phyloP scores from a whole-genome alignment of 2,329 filamentous ascomycete species.

The Colletotrichum sojae region DNA sequence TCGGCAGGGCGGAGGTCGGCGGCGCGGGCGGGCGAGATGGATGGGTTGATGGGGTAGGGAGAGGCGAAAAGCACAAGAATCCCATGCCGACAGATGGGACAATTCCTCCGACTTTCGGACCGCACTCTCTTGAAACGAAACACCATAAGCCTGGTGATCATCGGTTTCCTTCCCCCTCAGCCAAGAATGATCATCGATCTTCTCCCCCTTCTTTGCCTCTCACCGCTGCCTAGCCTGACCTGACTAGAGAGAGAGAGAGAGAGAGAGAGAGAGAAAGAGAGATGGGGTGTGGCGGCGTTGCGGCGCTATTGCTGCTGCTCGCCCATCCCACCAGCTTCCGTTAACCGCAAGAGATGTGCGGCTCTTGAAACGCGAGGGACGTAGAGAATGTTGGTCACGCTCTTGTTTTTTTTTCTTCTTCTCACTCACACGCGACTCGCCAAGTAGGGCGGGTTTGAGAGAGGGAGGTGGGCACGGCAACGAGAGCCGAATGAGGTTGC shows the following conservation, averaged over 20 bases:
- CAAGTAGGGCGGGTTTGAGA: background rate
- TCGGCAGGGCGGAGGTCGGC: no score
- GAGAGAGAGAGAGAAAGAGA: no score
- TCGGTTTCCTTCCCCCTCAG: background rate
- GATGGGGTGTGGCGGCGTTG: background rate
- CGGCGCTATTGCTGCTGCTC: background rate
- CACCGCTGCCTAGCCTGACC: background rate
- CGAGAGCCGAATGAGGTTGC: background rate
- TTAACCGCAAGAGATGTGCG: conserved; percentile 23
- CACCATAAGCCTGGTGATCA: conserved; percentile 7
- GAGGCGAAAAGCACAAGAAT: background rate
- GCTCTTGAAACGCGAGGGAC: conserved; percentile 29
- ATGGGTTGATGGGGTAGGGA: no score
- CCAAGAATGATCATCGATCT: conserved; percentile 2
- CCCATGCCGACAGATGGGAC: conserved; percentile 3
- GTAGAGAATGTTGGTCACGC: background rate
- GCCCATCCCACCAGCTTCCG: background rate
- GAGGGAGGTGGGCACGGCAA: background rate
- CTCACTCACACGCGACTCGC: background rate
- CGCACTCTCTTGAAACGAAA: conserved; percentile 16
- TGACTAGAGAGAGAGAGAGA: no score
- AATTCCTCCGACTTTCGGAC: conserved; percentile 19
- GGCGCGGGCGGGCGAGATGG: no score
- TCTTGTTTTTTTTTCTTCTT: background rate
- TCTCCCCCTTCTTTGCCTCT: background rate